These are phyloP conservation scores for Melaleuca quinquenervia DNA, from an alignment of 345 rosid genomes.

Conservation along the genomic window DNA sequence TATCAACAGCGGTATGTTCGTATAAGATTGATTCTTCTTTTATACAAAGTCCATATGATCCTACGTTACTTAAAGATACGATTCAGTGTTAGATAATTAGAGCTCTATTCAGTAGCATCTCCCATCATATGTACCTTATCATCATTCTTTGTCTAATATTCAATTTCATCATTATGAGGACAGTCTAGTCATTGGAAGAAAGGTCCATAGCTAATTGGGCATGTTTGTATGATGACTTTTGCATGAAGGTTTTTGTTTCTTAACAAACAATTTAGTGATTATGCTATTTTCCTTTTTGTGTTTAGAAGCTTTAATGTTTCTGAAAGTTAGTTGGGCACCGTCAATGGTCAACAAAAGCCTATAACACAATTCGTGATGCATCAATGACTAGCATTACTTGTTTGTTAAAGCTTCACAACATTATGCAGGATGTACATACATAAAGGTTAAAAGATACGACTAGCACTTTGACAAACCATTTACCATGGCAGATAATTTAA, in stretches of 20 bases:
- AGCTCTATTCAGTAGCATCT: background rate
- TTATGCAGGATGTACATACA: background rate
- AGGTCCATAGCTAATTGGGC: background rate
- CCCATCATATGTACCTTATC: background rate
- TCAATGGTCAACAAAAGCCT: background rate
- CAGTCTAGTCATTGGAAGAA: background rate
- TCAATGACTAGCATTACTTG: background rate
- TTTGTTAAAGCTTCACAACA: background rate
- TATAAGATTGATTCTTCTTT: background rate
- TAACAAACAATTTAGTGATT: background rate
- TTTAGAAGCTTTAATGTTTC: background rate
- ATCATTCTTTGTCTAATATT: background rate
- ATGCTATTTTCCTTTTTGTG: background rate
- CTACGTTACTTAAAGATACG: background rate
- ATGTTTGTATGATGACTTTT: background rate
- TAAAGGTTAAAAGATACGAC: background rate
- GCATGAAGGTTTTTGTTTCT: background rate
- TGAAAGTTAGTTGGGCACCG: background rate
- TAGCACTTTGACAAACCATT: background rate
- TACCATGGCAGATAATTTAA: background rate
- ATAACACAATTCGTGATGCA: background rate
- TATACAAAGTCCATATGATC: background rate
- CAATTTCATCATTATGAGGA: background rate
- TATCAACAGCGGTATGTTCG: slow-evolving; percentile 70
- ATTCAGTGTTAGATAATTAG: background rate